These are phyloP conservation scores for Fusarium palustre DNA, from an alignment of 2,329 filamentous ascomycete genomes.

Conservation along the genomic window DNA sequence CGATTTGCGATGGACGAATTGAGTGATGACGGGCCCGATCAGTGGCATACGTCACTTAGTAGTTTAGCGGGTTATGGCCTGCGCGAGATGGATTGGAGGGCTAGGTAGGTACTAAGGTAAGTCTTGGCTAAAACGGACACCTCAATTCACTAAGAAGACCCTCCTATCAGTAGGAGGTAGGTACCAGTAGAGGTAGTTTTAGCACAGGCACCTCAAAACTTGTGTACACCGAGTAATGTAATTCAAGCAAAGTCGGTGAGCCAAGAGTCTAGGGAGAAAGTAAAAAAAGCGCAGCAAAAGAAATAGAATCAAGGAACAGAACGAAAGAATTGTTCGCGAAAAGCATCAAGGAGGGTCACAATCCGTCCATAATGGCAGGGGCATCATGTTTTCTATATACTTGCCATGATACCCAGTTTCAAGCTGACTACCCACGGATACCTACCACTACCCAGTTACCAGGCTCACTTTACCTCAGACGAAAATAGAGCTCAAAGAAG, in stretches of 20 bases:
- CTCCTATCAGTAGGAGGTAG: constrained; percentile 4
- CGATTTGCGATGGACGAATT: constrained; percentile 36
- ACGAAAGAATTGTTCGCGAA: constrained; percentile 4
- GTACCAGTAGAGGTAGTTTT: background rate
- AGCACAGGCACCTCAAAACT: constrained; percentile 17
- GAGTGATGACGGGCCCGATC: constrained; percentile 39
- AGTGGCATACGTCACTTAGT: constrained; percentile 44
- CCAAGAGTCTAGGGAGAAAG: constrained; percentile 21
- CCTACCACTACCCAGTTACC: background rate
- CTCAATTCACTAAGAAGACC: constrained; percentile 39
- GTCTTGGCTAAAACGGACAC: constrained; percentile 32
- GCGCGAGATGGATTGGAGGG: constrained; percentile 39
- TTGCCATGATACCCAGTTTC: constrained; percentile 23
- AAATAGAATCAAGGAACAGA: constrained; percentile 22
- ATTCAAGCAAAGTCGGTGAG: constrained; percentile 39
- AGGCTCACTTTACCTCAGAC: constrained; percentile 3
- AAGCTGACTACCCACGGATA: background rate
- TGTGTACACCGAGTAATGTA: constrained; percentile 31
- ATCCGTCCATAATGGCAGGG: constrained; percentile 20
- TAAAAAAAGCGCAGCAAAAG: constrained; percentile 12
- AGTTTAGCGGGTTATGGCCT: constrained; percentile 28
- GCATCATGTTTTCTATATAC: constrained; percentile 40
- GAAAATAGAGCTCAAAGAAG: constrained; percentile 33
- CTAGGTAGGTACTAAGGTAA: too few relatives aligned
- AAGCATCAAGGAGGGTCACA: constrained; percentile 18